Evolutionary conservation across 139 green algal species (phyloP), one percentile per base, ranked within the genome.

Genomic region (Pycnococcus provasolii): DNA sequence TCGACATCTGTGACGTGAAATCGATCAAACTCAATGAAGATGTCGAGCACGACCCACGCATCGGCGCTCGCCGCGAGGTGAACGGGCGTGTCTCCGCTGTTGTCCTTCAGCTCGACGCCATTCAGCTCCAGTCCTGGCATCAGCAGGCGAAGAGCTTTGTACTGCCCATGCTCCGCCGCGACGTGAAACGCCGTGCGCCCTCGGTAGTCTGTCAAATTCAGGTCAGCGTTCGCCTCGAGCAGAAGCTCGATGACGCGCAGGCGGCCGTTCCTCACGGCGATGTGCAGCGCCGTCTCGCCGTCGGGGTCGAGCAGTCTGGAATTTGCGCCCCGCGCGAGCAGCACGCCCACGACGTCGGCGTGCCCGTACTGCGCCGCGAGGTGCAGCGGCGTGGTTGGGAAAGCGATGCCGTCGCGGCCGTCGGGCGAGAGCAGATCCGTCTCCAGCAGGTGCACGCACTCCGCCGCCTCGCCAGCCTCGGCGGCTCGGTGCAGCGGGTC

Each of bases 311-410:
- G 63, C 8, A 77, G 57, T 4, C 71, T 46, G 54, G 46, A 9
- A 45, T 72, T 77, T 1, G 75, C 75, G 3, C 75, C 75, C 8
- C 15, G 43, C 15, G 48, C 59, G 2, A 75, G 46, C 3, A 81
- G 75, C 13, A 75, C 43, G 39, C 58, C 70, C 15, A 71, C 40
- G 11, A 77, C 58, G 15, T 67, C 58, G 9, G 52, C 46, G 15
- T 77, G 71, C 5, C 66, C 70, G 57, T 71, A 78, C 44, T 54
- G 66, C 9, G 66, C 71, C 15, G 75, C 75, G 42, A 81, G 53
- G 42, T 77, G 70, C 46, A 77, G n/a, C 13, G 75, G 64, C 26
- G 75, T 81, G 9, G 71, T 66, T 15, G 71, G 71, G 8, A 15
- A 77, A 6, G 11, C 7, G 13, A 53, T 37, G 13, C 43, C 71